phyloP scores from a whole-genome alignment of 768 basidiomycete species.

The Chalciporus pseudorubinellus region DNA sequence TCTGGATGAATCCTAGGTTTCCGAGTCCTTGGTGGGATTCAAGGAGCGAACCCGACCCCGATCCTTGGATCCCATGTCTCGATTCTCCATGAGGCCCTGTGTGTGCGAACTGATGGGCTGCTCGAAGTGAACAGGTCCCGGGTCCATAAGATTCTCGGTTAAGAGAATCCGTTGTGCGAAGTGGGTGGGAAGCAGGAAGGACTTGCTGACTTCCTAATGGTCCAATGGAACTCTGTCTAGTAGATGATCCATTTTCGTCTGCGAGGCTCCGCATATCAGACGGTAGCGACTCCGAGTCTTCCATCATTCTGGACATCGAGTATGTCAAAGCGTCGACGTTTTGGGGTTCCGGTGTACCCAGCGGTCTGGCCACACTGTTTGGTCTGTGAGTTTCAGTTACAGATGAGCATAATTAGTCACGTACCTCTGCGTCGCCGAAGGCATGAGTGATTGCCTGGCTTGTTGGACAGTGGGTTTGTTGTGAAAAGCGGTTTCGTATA shows the following conservation, averaged over 20 bases:
- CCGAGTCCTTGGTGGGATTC: slow-evolving; percentile 2
- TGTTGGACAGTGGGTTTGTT: slow-evolving; percentile 7
- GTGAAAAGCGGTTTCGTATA: not conserved
- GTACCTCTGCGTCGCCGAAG: slow-evolving; percentile 11
- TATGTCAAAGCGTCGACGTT: slow-evolving; percentile 5
- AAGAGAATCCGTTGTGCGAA: not conserved
- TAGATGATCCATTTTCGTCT: slow-evolving; percentile 5
- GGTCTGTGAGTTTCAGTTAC: not conserved
- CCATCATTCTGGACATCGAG: slow-evolving; percentile 10
- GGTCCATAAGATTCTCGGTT: slow-evolving; percentile 4
- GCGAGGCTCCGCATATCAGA: not conserved
- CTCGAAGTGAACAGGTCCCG: slow-evolving; percentile 1
- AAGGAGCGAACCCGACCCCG: slow-evolving; percentile 8
- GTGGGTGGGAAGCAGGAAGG: slow-evolving; percentile 4
- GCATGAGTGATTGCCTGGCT: not conserved
- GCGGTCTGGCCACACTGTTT: not conserved
- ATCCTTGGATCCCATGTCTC: slow-evolving; percentile 16
- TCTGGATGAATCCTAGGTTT: not conserved
- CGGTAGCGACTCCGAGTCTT: not conserved
- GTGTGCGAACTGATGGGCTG: slow-evolving; percentile 8
- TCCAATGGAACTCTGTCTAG: not conserved
- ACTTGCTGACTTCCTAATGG: slow-evolving; percentile 1
- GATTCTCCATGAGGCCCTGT: not conserved
- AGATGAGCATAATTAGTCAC: not conserved
- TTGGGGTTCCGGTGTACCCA: not conserved